Evolutionary conservation across 306 rosid species (phyloP), one percentile per base, ranked within the genome.

Genomic region (cucumber (Cucumis sativus)): DNA sequence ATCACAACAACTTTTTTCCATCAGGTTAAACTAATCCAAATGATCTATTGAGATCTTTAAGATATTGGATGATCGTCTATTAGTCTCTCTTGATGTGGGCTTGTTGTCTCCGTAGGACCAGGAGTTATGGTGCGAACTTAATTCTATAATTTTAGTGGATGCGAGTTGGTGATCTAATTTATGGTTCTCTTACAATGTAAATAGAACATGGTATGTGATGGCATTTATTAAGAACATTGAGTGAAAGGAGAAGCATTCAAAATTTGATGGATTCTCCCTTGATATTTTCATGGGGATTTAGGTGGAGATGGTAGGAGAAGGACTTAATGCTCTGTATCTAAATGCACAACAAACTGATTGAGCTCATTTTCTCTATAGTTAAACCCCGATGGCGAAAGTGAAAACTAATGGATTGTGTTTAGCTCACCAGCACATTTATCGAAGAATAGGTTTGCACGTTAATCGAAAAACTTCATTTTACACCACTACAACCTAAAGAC

Each of bases 151-250:
- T 73, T 41, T 17, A 43, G 69, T 71, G 20, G 66, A 45, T 60
- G n/a, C 33, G 40, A 47, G 73, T 80, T 61, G 83, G 78, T 80
- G 83, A 39, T 8, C 64, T 12, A 62, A 74, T 63, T 80, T 71
- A 69, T 79, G 78, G 14, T 58, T n/a, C 49, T 79, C 43, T 60
- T 45, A 23, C 72, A 45, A 52, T 62, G 47, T 54, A 52, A 51
- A 23, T 52, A 52, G 10, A 73, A 25, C 1, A 51, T 18, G 41
- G 77, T 73, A 73, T 13, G 47, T 51, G 45, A 18, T 28, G 7
- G 37, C 75, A 69, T 21, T 69, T 43, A 69, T 41, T 69, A 6
- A 12, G 74, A 67, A 4, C 6, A 40, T 11, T 49, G 13, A 17
- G 25, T 71, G 60, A 51, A 49, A 51, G 25, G 16, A 39, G 60